Percentiles rank a stretch among this genome's conserved stretches.
These are phyloP conservation scores for Trametes meyenii DNA, from an alignment of 768 basidiomycete genomes.

Conservation along the genomic window DNA sequence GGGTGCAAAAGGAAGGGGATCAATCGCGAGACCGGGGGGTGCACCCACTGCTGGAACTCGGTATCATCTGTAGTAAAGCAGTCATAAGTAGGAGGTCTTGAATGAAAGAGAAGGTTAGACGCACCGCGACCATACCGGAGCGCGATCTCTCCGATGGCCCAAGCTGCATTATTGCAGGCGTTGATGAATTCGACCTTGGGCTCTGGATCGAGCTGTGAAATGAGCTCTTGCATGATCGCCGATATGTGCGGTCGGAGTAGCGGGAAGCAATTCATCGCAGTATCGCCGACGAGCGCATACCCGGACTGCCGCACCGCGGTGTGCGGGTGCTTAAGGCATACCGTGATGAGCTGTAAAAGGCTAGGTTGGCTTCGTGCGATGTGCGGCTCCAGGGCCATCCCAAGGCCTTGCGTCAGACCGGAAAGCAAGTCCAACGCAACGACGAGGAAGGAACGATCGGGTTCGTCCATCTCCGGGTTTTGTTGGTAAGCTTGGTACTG, in stretches of 20 bases:
- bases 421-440: slow-evolving; percentile 97
- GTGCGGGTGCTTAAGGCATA: slow-evolving; percentile 95
- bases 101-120: slow-evolving; percentile 25
- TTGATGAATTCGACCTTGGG: slow-evolving; percentile 94
- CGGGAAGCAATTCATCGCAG: slow-evolving; percentile 94
- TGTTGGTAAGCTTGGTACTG: slow-evolving; percentile 88
- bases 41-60: slow-evolving; percentile 92
- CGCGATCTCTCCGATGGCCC: slow-evolving; percentile 99
- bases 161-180: slow-evolving; percentile 98
- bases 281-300: slow-evolving; percentile 97
- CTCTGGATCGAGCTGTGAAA: slow-evolving; percentile 87
- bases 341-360: slow-evolving; percentile 77
- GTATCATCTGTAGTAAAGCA: slow-evolving; percentile 56
- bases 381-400: slow-evolving; percentile 72
- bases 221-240: slow-evolving; percentile 87
- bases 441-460: slow-evolving; percentile 96
- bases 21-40: slow-evolving; percentile 81
- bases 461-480: slow-evolving; percentile 90
- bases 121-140: slow-evolving; percentile 84
- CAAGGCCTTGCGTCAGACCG: slow-evolving; percentile 93
- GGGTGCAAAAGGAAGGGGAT: slow-evolving; percentile 92
- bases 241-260: slow-evolving; percentile 85
- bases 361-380: slow-evolving; percentile 74
- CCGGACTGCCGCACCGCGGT: slow-evolving; percentile 95
- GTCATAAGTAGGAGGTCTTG: neutral